A percentile compares a stretch with the other conserved stretches of the same genome.
Conservation (phyloP, 2,329 filamentous ascomycete genomes). For the Ceratocystis diversiconidia region DNA sequence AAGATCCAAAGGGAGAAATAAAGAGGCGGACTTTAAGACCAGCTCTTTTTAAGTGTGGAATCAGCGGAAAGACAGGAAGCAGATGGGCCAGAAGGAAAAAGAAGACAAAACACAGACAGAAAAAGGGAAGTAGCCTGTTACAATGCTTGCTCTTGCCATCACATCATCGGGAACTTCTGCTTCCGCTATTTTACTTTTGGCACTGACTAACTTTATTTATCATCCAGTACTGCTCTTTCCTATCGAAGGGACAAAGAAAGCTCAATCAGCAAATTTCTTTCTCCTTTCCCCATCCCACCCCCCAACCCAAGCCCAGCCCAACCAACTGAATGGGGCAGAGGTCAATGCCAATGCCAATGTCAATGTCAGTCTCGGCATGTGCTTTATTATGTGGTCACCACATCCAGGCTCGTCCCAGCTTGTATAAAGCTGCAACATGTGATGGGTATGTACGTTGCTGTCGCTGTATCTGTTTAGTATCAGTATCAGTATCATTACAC, state of each 20-base stretch:
- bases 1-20: neutral
- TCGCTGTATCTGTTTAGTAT: neutral
- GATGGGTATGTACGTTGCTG: no score
- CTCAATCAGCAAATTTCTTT: neutral
- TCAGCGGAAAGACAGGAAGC: no score
- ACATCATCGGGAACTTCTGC: neutral
- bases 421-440: no score
- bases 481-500: neutral
- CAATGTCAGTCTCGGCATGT: neutral
- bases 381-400: neutral
- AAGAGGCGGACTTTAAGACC: neutral
- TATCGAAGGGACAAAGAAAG: neutral
- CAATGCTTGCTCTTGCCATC: neutral
- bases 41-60: neutral
- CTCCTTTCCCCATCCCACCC: neutral
- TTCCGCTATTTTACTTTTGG: neutral
- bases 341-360: slow-evolving; percentile 1
- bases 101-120: neutral
- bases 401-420: neutral
- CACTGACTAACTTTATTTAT: neutral
- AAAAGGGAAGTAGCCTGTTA: neutral
- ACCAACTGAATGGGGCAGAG: neutral
- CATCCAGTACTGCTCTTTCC: no score
- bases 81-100: neutral
- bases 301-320: neutral